phyloP scores from a whole-genome alignment of 805 yeast genomes.

The Metschnikowia koreensis region DNA sequence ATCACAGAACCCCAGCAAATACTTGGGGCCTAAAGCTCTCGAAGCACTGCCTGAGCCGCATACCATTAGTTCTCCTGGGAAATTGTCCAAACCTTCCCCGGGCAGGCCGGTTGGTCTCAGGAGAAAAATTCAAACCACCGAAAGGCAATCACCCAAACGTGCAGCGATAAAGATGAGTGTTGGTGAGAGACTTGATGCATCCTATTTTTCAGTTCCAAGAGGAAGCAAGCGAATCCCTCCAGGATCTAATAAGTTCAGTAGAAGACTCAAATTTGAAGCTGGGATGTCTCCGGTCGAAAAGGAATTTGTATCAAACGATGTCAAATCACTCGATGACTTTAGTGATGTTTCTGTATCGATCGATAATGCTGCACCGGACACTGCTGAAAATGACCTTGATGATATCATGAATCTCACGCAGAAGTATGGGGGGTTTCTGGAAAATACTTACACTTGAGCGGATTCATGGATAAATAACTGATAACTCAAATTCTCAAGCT shows the following conservation, averaged over 20 bases:
- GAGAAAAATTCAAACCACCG: not conserved
- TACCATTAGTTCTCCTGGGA: not conserved
- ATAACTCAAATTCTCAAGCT: too few relatives aligned
- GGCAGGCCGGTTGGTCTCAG: slow-evolving; percentile 8
- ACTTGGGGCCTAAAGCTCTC: not conserved
- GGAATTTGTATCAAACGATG: not conserved
- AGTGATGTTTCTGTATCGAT: not conserved
- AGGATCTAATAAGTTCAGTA: slow-evolving; percentile 12
- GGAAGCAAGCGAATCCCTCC: slow-evolving; percentile 8
- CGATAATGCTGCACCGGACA: not conserved
- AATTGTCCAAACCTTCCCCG: not conserved
- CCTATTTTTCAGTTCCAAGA: not conserved
- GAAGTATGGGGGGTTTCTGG: not conserved
- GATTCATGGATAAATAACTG: too few relatives aligned
- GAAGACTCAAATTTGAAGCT: slow-evolving; percentile 2
- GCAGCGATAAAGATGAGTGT: not conserved
- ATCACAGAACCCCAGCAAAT: not conserved
- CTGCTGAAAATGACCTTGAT: not conserved
- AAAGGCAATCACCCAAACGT: not conserved
- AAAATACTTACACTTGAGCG: too few relatives aligned
- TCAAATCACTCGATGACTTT: not conserved
- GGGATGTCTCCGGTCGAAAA: not conserved
- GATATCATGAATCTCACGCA: not conserved
- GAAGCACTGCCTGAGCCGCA: not conserved
- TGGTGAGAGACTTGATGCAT: slow-evolving; percentile 4